Percentiles rank a stretch among this genome's conserved stretches.
phyloP scores from a whole-genome alignment of 2,329 filamentous ascomycete genomes.

The Bipolaris bicolor region DNA sequence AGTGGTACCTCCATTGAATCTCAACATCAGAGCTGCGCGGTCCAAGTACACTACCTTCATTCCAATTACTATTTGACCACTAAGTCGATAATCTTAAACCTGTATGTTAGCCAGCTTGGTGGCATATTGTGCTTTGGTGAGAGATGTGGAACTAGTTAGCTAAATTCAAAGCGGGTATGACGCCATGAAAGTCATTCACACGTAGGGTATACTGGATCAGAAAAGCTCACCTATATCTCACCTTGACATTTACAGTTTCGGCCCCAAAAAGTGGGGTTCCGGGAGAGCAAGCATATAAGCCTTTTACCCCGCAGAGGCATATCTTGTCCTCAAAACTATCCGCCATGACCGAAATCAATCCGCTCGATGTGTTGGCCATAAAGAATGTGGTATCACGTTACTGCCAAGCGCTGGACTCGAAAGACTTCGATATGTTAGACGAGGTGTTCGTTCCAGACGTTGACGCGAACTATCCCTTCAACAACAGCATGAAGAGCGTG shows the following conservation, averaged over 20 bases:
- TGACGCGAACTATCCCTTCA: slow-evolving; percentile 50
- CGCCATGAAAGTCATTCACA: too few relatives aligned
- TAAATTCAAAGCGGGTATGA: too few relatives aligned
- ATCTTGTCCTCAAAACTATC: neutral
- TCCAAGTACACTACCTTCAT: too few relatives aligned
- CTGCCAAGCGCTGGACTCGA: slow-evolving; percentile 54
- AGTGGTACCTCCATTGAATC: too few relatives aligned
- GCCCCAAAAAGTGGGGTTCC: slow-evolving; percentile 15
- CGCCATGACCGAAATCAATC: slow-evolving; percentile 26
- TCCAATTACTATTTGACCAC: too few relatives aligned
- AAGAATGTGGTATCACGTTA: slow-evolving; percentile 52
- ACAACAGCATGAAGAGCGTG: slow-evolving; percentile 42
- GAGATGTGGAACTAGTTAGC: too few relatives aligned
- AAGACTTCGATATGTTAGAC: slow-evolving; percentile 47
- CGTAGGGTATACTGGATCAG: too few relatives aligned
- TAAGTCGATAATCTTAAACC: too few relatives aligned
- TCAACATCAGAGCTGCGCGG: too few relatives aligned
- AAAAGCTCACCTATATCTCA: neutral
- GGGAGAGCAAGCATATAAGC: slow-evolving; percentile 11
- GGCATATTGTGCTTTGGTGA: too few relatives aligned
- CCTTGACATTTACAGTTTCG: neutral
- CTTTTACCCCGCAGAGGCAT: neutral
- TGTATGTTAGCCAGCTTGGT: too few relatives aligned
- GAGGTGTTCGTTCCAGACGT: slow-evolving; percentile 52
- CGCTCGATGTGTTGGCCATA: slow-evolving; percentile 47